A percentile compares a stretch with the other conserved stretches of the same genome.
phyloP scores from a whole-genome alignment of 768 basidiomycete species.

The Rhizopogon salebrosus region DNA sequence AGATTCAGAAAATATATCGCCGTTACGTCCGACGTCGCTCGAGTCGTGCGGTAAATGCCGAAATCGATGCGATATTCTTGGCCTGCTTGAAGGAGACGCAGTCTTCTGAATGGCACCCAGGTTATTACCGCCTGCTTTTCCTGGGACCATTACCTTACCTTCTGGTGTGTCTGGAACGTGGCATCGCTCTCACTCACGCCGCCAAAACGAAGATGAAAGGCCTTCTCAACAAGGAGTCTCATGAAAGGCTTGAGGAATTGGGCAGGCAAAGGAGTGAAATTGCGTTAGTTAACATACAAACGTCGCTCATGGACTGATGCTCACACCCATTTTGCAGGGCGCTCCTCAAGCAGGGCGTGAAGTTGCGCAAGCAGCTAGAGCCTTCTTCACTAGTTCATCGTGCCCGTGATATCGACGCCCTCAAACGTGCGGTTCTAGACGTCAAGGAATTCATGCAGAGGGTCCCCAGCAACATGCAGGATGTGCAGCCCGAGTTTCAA shows the following conservation, averaged over 20 bases:
- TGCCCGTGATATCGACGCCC: slow-evolving; percentile 12
- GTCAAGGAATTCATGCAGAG: slow-evolving; percentile 23
- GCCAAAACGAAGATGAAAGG: slow-evolving; percentile 30
- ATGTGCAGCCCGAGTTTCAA: slow-evolving; percentile 20
- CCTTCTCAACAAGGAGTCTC: slow-evolving; percentile 20
- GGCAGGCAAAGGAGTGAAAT: slow-evolving; percentile 22
- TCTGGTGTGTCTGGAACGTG: slow-evolving; percentile 35
- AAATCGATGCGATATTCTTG: slow-evolving; percentile 20
- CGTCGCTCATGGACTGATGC: background rate
- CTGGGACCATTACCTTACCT: slow-evolving; percentile 34
- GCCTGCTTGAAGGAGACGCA: slow-evolving; percentile 23
- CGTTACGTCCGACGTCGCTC: slow-evolving; percentile 6
- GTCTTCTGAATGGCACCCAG: slow-evolving; percentile 22
- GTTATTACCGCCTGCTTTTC: slow-evolving; percentile 32
- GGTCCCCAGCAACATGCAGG: slow-evolving; percentile 17
- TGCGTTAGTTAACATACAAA: slow-evolving; percentile 23
- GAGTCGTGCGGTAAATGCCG: slow-evolving; percentile 13
- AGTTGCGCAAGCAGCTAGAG: slow-evolving; percentile 26
- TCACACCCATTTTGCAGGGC: slow-evolving; percentile 12
- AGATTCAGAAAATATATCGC: slow-evolving; percentile 18
- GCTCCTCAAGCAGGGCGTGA: slow-evolving; percentile 19
- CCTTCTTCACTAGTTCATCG: slow-evolving; percentile 27
- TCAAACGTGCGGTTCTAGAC: slow-evolving; percentile 24
- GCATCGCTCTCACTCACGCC: slow-evolving; percentile 16
- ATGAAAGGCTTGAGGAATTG: slow-evolving; percentile 32